Evolutionary conservation across 176 grass and related monocot species (phyloP), one percentile per base, ranked within the genome.

Genomic region (Cocos nucifera): DNA sequence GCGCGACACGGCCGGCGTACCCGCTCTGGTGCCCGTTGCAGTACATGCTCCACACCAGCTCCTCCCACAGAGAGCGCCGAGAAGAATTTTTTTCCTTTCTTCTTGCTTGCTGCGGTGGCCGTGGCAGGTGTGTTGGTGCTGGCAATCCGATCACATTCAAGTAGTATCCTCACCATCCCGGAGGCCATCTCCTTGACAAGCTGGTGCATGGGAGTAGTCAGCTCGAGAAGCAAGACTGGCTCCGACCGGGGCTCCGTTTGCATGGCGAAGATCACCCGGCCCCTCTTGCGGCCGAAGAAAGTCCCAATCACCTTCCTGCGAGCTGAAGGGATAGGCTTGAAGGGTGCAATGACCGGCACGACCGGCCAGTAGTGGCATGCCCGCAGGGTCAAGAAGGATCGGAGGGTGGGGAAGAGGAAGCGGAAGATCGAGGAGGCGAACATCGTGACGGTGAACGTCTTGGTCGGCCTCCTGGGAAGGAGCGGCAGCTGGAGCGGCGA

Each of bases 181-280:
- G 62, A 50, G 6, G 48, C 22, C 62, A 65, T 65, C 62, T 65
- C 62, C 48, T 51, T 50, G 14, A 65, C 22, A 4, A 65, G 62
- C 15, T 24, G 32, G 15, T 24, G 17, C 15, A 49, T 65, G 3
- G 18, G 20, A 21, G 51, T 39, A 15, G 62, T n/a, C 51, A 67
- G 65, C 25, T 67, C 65, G 4, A 67, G 17, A 25, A 67, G 52
- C 51, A 67, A 52, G 21, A 55, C 24, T 18, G 65, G 65, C 51
- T 32, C 65, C 21, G 65, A 56, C 27, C 7, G 24, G 16, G 65
- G 26, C 14, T 67, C 65, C 0, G 2, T n/a, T 16, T 67, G 65
- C 52, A 67, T 17, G 8, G 65, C 65, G n/a, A 67, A 67, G 65
- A 26, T 67, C 50, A 67, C 52, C 24, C 65, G 65, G 51, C 65